Evolutionary conservation across 345 rosid species (phyloP).

Genomic region (Carallia pectinifolia): DNA sequence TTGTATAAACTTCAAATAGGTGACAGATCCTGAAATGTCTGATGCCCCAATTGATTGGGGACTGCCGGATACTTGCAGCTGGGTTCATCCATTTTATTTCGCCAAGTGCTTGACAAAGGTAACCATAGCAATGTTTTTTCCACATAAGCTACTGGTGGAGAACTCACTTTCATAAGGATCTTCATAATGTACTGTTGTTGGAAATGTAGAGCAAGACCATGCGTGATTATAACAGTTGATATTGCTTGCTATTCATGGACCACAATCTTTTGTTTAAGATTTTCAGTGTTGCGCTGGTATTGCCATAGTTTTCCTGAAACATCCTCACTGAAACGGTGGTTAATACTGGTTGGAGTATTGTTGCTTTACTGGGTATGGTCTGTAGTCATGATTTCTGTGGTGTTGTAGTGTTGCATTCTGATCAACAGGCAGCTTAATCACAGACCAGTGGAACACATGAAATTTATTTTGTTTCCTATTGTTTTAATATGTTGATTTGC

Average conservation of each 20-base stretch:
- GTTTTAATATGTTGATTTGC: conserved; percentile 9
- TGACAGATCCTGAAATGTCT: conserved; percentile 59
- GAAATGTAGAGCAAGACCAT: not conserved
- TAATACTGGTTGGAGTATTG: not conserved
- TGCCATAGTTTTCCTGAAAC: not conserved
- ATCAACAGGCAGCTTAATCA: too few species aligned
- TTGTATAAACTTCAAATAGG: conserved; percentile 39
- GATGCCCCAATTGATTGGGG: conserved; percentile 85
- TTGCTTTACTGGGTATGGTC: too few species aligned
- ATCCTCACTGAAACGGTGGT: not conserved
- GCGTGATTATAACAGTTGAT: not conserved
- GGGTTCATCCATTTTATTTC: conserved; percentile 82
- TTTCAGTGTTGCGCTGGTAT: not conserved
- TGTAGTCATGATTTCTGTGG: too few species aligned
- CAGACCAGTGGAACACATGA: not conserved
- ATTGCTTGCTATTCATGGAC: not conserved
- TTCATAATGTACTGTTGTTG: conserved; percentile 1
- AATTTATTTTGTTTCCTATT: not conserved
- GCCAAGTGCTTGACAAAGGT: conserved; percentile 90
- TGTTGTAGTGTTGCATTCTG: too few species aligned
- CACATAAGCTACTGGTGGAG: conserved; percentile 1
- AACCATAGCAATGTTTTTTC: conserved; percentile 17
- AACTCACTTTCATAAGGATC: conserved; percentile 1
- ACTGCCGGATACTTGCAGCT: conserved; percentile 65
- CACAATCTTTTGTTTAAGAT: not conserved